Percentiles rank a stretch among this genome's conserved stretches.
These are phyloP conservation scores for Jasminum sambac DNA, from an alignment of 257 asterid species.

Conservation along the genomic window DNA sequence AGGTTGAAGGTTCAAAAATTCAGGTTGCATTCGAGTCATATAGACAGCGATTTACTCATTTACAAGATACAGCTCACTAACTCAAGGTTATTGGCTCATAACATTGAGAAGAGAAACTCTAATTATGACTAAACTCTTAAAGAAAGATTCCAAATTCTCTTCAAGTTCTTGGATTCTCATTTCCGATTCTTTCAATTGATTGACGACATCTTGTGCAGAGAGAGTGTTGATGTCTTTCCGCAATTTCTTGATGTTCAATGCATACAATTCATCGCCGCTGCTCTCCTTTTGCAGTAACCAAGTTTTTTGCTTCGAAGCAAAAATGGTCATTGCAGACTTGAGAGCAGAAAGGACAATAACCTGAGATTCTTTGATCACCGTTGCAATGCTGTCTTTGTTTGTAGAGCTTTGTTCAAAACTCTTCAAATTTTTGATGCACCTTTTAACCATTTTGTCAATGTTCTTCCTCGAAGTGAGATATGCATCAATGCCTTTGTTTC, in stretches of 20 bases:
- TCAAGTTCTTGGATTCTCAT: too few relatives aligned
- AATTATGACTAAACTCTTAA: too few relatives aligned
- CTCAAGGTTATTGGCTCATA: constrained; percentile 22
- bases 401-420: too few relatives aligned
- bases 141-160: too few relatives aligned
- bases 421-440: too few relatives aligned
- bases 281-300: neutral
- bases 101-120: too few relatives aligned
- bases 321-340: constrained; percentile 13
- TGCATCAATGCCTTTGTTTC: too few relatives aligned
- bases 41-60: neutral
- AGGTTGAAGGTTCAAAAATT: neutral
- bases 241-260: neutral
- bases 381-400: neutral
- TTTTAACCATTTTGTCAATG: too few relatives aligned
- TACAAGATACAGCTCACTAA: neutral
- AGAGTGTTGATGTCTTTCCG: neutral
- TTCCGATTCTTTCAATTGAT: too few relatives aligned
- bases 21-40: neutral
- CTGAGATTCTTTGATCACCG: constrained; percentile 25
- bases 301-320: too few relatives aligned
- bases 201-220: neutral
- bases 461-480: too few relatives aligned
- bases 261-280: neutral
- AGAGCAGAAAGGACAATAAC: constrained; percentile 9